Evolutionary conservation across 2,329 filamentous ascomycete species (phyloP).

Genomic region (Trichothecium roseum): DNA sequence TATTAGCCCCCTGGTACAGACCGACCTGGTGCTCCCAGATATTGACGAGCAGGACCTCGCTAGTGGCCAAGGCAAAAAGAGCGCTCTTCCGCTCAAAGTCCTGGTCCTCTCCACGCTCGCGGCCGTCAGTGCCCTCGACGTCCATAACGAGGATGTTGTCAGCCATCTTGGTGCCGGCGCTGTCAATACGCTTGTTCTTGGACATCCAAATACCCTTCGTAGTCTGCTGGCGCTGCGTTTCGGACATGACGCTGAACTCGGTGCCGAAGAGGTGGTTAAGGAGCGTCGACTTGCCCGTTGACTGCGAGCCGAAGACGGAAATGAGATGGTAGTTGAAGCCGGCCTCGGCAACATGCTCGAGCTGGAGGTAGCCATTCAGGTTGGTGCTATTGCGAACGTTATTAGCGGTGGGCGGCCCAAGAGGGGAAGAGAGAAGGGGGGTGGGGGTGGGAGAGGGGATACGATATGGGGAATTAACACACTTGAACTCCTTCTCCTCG

Average conservation of each 20-base stretch:
- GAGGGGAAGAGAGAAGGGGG: slow-evolving; percentile 4
- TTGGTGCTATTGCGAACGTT: slow-evolving; percentile 60
- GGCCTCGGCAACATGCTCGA: slow-evolving; percentile 70
- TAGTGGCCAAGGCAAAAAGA: slow-evolving; percentile 91
- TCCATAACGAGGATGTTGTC: slow-evolving; percentile 99
- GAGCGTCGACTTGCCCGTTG: slow-evolving; percentile 94
- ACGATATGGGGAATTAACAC: slow-evolving; percentile 23
- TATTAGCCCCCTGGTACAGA: slow-evolving; percentile 95
- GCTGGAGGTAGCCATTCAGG: slow-evolving; percentile 70
- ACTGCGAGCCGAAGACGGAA: slow-evolving; percentile 97
- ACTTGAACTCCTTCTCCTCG: slow-evolving; percentile 91
- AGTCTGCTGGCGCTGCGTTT: slow-evolving; percentile 86
- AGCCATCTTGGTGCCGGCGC: slow-evolving; percentile 58
- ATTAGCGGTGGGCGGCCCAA: too few relatives aligned
- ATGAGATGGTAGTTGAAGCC: slow-evolving; percentile 99
- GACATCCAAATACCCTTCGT: slow-evolving; percentile 99
- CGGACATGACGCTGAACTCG: slow-evolving; percentile 95
- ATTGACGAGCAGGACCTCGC: slow-evolving; percentile 95
- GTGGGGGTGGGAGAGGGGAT: too few relatives aligned
- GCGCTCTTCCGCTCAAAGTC: slow-evolving; percentile 99
- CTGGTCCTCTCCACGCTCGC: slow-evolving; percentile 94
- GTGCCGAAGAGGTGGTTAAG: slow-evolving; percentile 95
- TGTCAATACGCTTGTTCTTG: slow-evolving; percentile 69
- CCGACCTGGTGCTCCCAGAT: slow-evolving; percentile 99
- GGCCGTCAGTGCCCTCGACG: slow-evolving; percentile 92